Base-by-base conservation (phyloP, 805 yeast genomes). In the Huiozyma naganishii region DNA sequence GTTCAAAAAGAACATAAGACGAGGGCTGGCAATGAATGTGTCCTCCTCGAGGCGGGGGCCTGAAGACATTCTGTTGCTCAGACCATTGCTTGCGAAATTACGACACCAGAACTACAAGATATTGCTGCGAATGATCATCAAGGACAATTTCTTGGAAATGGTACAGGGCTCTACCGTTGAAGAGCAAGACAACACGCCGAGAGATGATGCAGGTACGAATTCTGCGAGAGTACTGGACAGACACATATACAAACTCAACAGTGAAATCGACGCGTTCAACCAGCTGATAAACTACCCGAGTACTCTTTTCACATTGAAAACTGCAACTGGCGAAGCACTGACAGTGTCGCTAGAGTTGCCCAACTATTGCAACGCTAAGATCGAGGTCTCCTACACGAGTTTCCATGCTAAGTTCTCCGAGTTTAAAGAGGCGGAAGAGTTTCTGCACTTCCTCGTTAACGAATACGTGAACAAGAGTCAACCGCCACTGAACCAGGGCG, bases 1-100 rank as follows among this genome's bases (percentile, higher is more conserved):
- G 62, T 70, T 55, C 68, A 73, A 57, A 67, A 70, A 51, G 50
- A 64, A 56, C 43, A 40, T 56, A 32, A 60, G 41, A 40, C 53
- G 44, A 48, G 58, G 52, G 49, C 50, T 53, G 46, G 52, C 52
- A 29, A 45, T 54, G 1, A 32, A 46, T 5, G 40, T 41, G 9
- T 27, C 23, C n/a, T 39, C 30, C 12, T 27, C 37, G 7, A 37
- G 48, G 39, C 12, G 29, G 43, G 41, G 45, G 4, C 49, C 47
- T 11, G 44, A 47, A n/a, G 54, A 56, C 32, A 43, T 55, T 4
- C 38, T 61, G 17, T 46, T 62, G 17, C 43, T 62, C 32, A 54
- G 61, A 39, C 64, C 66, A 11, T 52, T 62, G 3, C 47, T 62
- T 10, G 65, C 65, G 11, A 56, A 52, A 41, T 51, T 62, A 29